Conservation (phyloP, 2,329 filamentous ascomycete species). For the Chaetothyriales sp. region DNA sequence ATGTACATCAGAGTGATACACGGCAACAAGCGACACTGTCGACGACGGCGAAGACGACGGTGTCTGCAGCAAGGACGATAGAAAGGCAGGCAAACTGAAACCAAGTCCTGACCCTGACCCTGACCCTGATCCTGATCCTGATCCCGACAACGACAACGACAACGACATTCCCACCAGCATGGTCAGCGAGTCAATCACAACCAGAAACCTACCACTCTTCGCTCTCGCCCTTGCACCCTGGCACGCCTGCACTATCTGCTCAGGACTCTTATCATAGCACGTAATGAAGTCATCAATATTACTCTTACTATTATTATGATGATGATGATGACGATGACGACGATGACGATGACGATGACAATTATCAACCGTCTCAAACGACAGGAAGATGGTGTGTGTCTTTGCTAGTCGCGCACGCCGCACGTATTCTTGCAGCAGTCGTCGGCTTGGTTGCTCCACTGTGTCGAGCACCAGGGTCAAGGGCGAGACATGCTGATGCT, state of each 20-base stretch:
- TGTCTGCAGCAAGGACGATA: conserved; percentile 55
- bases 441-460: conserved; percentile 64
- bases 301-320: conserved; percentile 15
- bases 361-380: conserved; percentile 57
- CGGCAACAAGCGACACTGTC: conserved; percentile 56
- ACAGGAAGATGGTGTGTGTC: conserved; percentile 40
- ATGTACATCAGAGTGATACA: conserved; percentile 74
- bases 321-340: neutral
- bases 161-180: conserved; percentile 9
- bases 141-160: conserved; percentile 3
- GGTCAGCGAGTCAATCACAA: conserved; percentile 14
- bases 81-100: conserved; percentile 51
- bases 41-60: conserved; percentile 15
- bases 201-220: conserved; percentile 5
- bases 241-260: conserved; percentile 39
- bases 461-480: conserved; percentile 77
- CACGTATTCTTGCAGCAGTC: conserved; percentile 60
- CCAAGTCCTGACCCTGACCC: neutral
- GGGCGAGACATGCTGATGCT: conserved; percentile 67
- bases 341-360: conserved; percentile 30
- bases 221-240: neutral
- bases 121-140: too few species aligned
- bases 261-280: conserved; percentile 45
- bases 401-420: conserved; percentile 47
- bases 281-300: conserved; percentile 56